A percentile compares a stretch with the other conserved stretches of the same genome.
phyloP scores from a whole-genome alignment of 352 stramenopile species.

The Phytophthora sojae region DNA sequence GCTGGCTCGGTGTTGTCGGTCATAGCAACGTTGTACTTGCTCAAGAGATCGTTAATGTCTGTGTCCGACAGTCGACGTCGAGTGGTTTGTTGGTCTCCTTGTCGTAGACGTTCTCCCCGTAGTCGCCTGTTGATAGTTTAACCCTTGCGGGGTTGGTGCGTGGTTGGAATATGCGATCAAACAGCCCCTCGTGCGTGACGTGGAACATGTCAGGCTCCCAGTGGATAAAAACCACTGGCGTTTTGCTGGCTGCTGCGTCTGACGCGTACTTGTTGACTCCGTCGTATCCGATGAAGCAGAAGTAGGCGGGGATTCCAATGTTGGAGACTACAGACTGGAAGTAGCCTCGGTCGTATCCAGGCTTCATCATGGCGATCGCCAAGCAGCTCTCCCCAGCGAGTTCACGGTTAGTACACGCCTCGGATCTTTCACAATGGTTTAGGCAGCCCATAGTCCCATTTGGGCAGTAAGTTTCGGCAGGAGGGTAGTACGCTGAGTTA shows the following conservation, averaged over 20 bases:
- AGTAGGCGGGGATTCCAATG: constrained; percentile 61
- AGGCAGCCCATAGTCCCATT: constrained; percentile 53
- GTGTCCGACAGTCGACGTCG: constrained; percentile 50
- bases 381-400: constrained; percentile 39
- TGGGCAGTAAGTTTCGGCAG: constrained; percentile 18
- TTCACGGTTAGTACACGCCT: constrained; percentile 55
- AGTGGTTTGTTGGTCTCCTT: constrained; percentile 52
- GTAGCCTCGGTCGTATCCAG: constrained; percentile 52
- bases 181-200: constrained; percentile 39
- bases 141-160: constrained; percentile 39
- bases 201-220: constrained; percentile 64
- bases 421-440: constrained; percentile 50
- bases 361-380: constrained; percentile 57
- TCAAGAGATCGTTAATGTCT: constrained; percentile 51
- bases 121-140: constrained; percentile 39
- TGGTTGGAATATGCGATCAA: constrained; percentile 56
- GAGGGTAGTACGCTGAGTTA: constrained; percentile 47
- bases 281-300: constrained; percentile 67
- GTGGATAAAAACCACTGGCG: constrained; percentile 60
- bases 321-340: constrained; percentile 61
- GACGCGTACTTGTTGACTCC: constrained; percentile 34
- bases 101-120: constrained; percentile 61
- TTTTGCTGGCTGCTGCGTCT: constrained; percentile 28
- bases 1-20: constrained; percentile 24
- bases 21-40: constrained; percentile 22